phyloP scores from a whole-genome alignment of 495 filamentous ascomycete species.

The Trichoderma orchidacearum region DNA sequence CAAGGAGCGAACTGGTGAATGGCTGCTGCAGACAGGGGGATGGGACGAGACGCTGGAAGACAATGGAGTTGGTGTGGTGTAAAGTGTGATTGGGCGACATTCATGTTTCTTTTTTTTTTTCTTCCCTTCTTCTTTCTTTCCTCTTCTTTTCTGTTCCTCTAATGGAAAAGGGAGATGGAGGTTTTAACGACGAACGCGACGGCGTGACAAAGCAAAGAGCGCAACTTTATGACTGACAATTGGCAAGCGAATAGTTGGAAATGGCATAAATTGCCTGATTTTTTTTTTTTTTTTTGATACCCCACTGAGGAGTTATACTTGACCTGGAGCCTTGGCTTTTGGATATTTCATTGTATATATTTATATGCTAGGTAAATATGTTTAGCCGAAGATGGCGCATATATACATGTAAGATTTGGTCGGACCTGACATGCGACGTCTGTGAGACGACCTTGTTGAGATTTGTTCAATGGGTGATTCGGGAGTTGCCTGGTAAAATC shows the following conservation, averaged over 20 bases:
- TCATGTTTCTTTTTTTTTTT: neutral
- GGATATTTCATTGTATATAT: neutral
- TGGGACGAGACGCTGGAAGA: slow-evolving; percentile 57
- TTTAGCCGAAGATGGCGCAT: neutral
- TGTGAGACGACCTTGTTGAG: too few species aligned
- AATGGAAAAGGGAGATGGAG: too few species aligned
- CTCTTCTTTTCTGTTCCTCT: neutral
- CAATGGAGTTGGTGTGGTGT: slow-evolving; percentile 29
- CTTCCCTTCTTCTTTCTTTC: neutral
- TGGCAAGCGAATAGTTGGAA: neutral
- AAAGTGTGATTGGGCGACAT: slow-evolving; percentile 3
- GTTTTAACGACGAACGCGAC: too few species aligned
- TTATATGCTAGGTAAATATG: neutral
- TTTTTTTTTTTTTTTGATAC: neutral
- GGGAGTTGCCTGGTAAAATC: too few species aligned
- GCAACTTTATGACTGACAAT: neutral
- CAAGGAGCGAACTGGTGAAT: slow-evolving; percentile 47
- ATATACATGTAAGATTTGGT: neutral
- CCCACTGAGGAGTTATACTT: neutral
- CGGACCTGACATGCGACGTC: neutral
- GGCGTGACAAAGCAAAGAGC: too few species aligned
- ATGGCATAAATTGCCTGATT: neutral
- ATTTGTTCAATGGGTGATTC: too few species aligned
- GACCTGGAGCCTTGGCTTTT: neutral
- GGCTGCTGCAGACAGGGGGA: slow-evolving; percentile 51